Conservation (phyloP, 2,329 filamentous ascomycete genomes). For the Clarireedia paspali region DNA sequence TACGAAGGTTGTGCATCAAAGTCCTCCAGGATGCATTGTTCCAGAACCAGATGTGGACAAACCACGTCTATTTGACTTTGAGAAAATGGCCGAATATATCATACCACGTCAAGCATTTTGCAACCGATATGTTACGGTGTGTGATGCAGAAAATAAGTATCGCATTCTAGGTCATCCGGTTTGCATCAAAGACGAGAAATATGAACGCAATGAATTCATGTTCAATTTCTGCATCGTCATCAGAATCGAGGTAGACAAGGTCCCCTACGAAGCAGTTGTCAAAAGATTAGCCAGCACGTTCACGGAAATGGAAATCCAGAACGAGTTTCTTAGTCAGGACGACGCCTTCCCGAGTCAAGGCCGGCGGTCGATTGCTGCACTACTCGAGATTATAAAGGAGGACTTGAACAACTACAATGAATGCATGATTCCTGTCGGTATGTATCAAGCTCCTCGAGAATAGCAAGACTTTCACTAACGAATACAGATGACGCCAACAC, state of each 20-base stretch:
- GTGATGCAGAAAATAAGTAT: conserved; percentile 61
- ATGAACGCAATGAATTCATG: conserved; percentile 91
- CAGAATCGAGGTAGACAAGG: conserved; percentile 60
- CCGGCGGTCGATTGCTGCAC: conserved; percentile 68
- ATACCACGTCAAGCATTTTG: conserved; percentile 94
- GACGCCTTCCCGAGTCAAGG: conserved; percentile 31
- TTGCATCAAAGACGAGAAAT: conserved; percentile 73
- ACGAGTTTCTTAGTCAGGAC: conserved; percentile 63
- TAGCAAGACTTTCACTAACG: conserved; percentile 7
- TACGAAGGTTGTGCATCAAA: conserved; percentile 56
- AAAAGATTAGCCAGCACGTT: conserved; percentile 79
- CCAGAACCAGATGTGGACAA: conserved; percentile 38
- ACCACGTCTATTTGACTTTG: conserved; percentile 72
- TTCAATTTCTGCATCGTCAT: conserved; percentile 94
- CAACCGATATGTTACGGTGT: conserved; percentile 79
- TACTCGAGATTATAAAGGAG: conserved; percentile 74
- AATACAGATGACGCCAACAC: conserved; percentile 78
- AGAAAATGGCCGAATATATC: conserved; percentile 81
- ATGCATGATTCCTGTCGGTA: conserved; percentile 95
- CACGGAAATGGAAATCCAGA: conserved; percentile 86
- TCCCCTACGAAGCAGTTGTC: conserved; percentile 77
- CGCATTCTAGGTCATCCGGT: conserved; percentile 83
- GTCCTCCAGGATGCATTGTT: conserved; percentile 55
- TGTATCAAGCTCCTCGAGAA: conserved; percentile 26
- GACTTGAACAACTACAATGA: conserved; percentile 96